Conservation (phyloP, 208 protist species). For the Leishmania turanica region DNA sequence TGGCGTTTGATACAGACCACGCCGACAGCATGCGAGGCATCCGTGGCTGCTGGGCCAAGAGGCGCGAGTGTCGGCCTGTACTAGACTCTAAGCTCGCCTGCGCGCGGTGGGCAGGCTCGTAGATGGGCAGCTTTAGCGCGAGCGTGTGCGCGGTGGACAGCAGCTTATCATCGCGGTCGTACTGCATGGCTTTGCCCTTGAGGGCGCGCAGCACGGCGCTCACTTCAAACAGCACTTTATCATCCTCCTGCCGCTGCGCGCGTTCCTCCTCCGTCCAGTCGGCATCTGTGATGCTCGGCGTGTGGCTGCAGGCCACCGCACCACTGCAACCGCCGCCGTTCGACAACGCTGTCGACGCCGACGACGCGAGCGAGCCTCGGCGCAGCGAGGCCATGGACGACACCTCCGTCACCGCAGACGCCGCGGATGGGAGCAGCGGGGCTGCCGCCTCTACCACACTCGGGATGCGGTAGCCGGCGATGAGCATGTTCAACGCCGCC, state of each 20-base stretch:
- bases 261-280: constrained; percentile 11
- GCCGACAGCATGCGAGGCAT: no score
- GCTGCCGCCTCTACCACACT: neutral
- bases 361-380: constrained; percentile 7
- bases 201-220: constrained; percentile 49
- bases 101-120: constrained; percentile 1
- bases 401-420: neutral
- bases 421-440: neutral
- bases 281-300: neutral
- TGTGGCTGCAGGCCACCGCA: neutral
- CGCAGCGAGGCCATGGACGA: constrained; percentile 3
- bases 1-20: no score
- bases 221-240: constrained; percentile 32
- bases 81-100: neutral
- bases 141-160: constrained; percentile 43
- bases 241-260: constrained; percentile 7
- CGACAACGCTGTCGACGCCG: neutral
- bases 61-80: neutral
- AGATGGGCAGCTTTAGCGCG: constrained; percentile 31
- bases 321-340: neutral
- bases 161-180: constrained; percentile 44
- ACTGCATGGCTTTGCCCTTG: constrained; percentile 61
- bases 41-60: neutral
- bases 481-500: constrained; percentile 30
- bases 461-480: constrained; percentile 33